Percentiles rank a stretch among this genome's conserved stretches.
phyloP scores from a whole-genome alignment of 129 eudicot species.

The Silybum marianum region DNA sequence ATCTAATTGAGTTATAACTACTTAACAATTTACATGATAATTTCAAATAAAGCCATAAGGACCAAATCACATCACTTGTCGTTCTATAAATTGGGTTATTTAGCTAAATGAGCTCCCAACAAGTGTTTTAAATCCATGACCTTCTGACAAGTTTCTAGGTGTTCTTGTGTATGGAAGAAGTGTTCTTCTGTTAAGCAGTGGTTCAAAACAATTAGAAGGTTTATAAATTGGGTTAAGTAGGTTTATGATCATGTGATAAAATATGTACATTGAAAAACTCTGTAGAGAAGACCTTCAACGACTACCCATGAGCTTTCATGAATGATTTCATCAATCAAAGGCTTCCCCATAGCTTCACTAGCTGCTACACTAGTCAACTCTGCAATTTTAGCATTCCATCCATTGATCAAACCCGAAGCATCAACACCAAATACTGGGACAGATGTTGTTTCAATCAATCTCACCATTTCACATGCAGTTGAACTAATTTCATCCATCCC shows the following conservation, averaged over 20 bases:
- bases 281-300: slow-evolving; percentile 44
- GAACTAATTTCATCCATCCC: slow-evolving; percentile 47
- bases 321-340: slow-evolving; percentile 52
- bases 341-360: slow-evolving; percentile 64
- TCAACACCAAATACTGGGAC: slow-evolving; percentile 79
- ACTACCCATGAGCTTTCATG: slow-evolving; percentile 51
- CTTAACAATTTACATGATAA: neutral
- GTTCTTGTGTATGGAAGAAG: neutral
- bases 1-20: neutral
- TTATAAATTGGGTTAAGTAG: neutral
- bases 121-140: neutral
- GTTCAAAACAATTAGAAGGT: neutral
- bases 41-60: neutral
- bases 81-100: neutral
- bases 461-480: slow-evolving; percentile 64
- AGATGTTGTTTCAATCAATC: slow-evolving; percentile 68
- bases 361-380: slow-evolving; percentile 63
- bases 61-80: neutral
- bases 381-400: slow-evolving; percentile 70
- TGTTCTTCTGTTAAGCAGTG: neutral
- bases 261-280: slow-evolving; percentile 57
- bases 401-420: slow-evolving; percentile 54
- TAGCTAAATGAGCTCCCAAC: neutral
- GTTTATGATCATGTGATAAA: neutral
- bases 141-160: neutral